Percentiles rank a stretch among this genome's conserved stretches.
phyloP scores from a whole-genome alignment of 345 rosid genomes.

The Camelina sativa region DNA sequence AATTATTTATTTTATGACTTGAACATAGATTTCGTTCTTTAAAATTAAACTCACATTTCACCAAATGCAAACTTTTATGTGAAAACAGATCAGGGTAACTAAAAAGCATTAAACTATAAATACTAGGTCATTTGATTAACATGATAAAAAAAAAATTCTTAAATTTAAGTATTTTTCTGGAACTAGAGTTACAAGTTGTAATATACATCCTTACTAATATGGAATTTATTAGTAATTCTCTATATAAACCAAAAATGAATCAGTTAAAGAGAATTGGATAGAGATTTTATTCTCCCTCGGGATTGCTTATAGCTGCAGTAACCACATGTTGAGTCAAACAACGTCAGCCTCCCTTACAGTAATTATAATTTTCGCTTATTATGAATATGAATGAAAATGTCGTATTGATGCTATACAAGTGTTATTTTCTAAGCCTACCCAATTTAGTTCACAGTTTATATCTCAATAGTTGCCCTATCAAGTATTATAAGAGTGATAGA shows the following conservation, averaged over 20 bases:
- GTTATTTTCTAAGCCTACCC: neutral
- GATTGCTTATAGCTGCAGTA: constrained; percentile 39
- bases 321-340: constrained; percentile 32
- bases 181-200: neutral
- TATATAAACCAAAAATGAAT: constrained; percentile 13
- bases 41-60: neutral
- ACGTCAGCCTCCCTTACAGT: constrained; percentile 19
- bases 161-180: neutral
- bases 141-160: neutral
- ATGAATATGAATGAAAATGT: constrained; percentile 4
- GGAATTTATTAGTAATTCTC: neutral
- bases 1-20: neutral
- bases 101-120: neutral
- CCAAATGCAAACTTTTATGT: neutral
- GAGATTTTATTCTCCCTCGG: constrained; percentile 39
- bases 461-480: constrained; percentile 14
- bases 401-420: neutral
- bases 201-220: neutral
- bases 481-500: constrained; percentile 7
- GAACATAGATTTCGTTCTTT: neutral
- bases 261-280: neutral
- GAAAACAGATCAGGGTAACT: too few species aligned
- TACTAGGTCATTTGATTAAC: neutral
- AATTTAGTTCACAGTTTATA: neutral
- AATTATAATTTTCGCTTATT: constrained; percentile 6